These are phyloP conservation scores for Exophiala spinifera DNA, from an alignment of 2,329 filamentous ascomycete species.

Conservation along the genomic window DNA sequence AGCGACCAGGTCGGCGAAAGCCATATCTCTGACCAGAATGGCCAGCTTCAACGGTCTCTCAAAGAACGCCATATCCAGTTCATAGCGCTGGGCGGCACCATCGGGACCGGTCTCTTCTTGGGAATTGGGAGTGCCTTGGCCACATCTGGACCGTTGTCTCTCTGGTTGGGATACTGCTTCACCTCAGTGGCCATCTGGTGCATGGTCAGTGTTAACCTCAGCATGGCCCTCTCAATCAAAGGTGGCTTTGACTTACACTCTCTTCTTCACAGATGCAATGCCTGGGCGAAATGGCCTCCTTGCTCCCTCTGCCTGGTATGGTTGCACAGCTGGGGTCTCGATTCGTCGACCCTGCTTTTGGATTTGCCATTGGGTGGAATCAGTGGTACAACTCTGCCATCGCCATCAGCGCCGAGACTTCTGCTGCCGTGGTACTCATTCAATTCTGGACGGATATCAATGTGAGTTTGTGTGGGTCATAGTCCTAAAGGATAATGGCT, in stretches of 20 bases:
- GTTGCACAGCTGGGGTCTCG: background rate
- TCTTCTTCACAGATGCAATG: constrained; percentile 5
- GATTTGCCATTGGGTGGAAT: constrained; percentile 5
- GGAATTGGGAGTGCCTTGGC: too few relatives aligned
- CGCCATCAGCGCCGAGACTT: constrained; percentile 3
- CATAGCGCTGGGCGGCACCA: background rate
- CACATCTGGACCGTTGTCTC: constrained; percentile 1
- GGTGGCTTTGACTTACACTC: background rate
- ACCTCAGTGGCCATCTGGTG: background rate
- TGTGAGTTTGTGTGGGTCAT: background rate
- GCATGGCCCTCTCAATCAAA: background rate
- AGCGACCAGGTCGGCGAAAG: background rate
- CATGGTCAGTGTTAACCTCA: background rate
- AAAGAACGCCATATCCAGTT: constrained; percentile 3
- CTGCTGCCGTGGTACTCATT: constrained; percentile 1
- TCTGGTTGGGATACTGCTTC: background rate
- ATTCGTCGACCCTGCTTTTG: constrained; percentile 4
- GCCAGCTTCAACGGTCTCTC: background rate
- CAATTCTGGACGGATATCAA: constrained; percentile 4
- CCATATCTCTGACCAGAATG: background rate
- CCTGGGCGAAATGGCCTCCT: constrained; percentile 5
- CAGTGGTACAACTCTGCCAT: constrained; percentile 5
- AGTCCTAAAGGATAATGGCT: background rate
- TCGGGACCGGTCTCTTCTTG: too few relatives aligned
- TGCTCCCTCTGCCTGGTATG: constrained; percentile 4